These are phyloP conservation scores for Achaetomiella virescens DNA, from an alignment of 495 filamentous ascomycete genomes.

Conservation along the genomic window DNA sequence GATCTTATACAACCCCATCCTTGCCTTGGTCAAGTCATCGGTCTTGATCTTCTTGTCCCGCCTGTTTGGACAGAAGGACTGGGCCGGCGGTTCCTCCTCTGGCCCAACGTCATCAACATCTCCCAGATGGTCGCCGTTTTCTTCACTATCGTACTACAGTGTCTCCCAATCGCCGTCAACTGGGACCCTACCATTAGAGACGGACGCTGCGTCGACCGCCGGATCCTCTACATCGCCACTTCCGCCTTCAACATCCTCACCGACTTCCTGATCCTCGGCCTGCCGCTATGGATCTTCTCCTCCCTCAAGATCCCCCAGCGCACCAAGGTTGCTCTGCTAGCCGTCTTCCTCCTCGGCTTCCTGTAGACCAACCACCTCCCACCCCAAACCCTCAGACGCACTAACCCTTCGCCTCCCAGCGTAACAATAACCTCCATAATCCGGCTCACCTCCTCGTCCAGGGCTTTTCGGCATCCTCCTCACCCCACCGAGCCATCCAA, in stretches of 20 bases:
- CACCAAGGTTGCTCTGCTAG: slow-evolving; percentile 44
- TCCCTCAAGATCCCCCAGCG: slow-evolving; percentile 39
- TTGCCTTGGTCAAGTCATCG: slow-evolving; percentile 54
- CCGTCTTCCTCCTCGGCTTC: slow-evolving; percentile 46
- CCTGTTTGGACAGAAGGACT: slow-evolving; percentile 41
- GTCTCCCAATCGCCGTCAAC: slow-evolving; percentile 44
- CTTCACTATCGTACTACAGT: slow-evolving; percentile 55
- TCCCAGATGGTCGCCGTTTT: slow-evolving; percentile 49
- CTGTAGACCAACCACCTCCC: slow-evolving; percentile 33
- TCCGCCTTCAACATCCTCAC: slow-evolving; percentile 46
- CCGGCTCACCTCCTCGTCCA: slow-evolving; percentile 33
- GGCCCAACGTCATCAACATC: slow-evolving; percentile 47
- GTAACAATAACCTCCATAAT: slow-evolving; percentile 47
- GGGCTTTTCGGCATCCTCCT: slow-evolving; percentile 28
- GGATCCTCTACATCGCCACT: slow-evolving; percentile 40
- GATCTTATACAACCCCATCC: slow-evolving; percentile 57
- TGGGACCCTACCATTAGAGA: slow-evolving; percentile 37
- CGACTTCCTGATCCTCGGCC: slow-evolving; percentile 43
- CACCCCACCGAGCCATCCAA: slow-evolving; percentile 24
- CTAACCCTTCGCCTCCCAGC: slow-evolving; percentile 24
- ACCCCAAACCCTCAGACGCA: background rate
- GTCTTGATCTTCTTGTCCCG: slow-evolving; percentile 54
- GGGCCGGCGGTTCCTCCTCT: slow-evolving; percentile 40
- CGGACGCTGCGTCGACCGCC: slow-evolving; percentile 45
- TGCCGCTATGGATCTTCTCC: slow-evolving; percentile 45